Percentiles rank a stretch among this genome's conserved stretches.
phyloP scores from a whole-genome alignment of 2,329 filamentous ascomycete genomes.

The Madurella fahalii region DNA sequence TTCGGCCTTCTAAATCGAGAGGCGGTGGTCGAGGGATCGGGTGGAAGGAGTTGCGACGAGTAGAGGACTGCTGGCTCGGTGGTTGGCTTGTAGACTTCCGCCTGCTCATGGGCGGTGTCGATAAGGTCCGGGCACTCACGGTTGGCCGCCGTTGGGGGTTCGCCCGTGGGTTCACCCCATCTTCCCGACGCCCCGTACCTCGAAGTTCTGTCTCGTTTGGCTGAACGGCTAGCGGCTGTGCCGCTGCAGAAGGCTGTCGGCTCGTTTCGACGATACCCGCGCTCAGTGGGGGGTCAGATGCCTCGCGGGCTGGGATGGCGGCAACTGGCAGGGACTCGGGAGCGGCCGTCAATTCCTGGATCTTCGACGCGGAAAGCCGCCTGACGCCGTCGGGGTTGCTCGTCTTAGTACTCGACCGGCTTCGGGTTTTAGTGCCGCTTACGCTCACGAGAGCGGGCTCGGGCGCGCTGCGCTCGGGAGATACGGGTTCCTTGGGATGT shows the following conservation, averaged over 20 bases:
- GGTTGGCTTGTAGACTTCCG: constrained; percentile 32
- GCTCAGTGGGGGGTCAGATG: constrained; percentile 34
- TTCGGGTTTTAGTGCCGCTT: constrained; percentile 12
- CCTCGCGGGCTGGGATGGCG: constrained; percentile 37
- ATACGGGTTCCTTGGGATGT: not conserved
- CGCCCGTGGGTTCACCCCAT: constrained; percentile 28
- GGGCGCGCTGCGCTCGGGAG: not conserved
- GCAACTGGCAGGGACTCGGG: constrained; percentile 57
- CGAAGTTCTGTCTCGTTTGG: constrained; percentile 17
- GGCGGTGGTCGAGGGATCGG: constrained; percentile 41
- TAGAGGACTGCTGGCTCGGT: constrained; percentile 30
- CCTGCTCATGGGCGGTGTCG: constrained; percentile 49
- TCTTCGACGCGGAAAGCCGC: constrained; percentile 54
- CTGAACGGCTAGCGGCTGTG: constrained; percentile 31
- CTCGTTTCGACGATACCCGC: constrained; percentile 35
- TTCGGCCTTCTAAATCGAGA: constrained; percentile 39
- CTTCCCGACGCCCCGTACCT: constrained; percentile 13
- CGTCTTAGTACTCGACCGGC: constrained; percentile 30
- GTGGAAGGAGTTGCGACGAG: constrained; percentile 50
- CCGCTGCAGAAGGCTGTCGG: constrained; percentile 31
- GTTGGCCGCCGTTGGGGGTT: constrained; percentile 31
- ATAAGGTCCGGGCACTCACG: constrained; percentile 39
- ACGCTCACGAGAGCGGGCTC: not conserved
- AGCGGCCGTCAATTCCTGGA: constrained; percentile 53
- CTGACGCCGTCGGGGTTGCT: constrained; percentile 44